Base-by-base conservation (phyloP, 2,329 filamentous ascomycete genomes). In the Trichoderma oligosporum region DNA sequence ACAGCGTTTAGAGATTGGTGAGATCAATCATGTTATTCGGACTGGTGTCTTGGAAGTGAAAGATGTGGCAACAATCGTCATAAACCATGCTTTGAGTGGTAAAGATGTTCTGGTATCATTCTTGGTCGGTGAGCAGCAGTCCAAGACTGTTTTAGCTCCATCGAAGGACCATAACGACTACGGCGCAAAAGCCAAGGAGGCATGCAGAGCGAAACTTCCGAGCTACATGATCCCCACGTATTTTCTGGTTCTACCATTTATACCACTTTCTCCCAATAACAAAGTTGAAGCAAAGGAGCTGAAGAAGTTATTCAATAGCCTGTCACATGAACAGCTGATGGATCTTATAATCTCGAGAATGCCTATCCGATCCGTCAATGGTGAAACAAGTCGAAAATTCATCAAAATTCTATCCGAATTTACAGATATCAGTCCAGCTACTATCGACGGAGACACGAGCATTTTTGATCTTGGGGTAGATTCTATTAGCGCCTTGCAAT, bases 211-310 rank as follows among this genome's bases (percentile, higher is more conserved):
- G 2, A 83, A 78, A 20, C 78, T 97, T 3, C 89, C 92, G 0
- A 82, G 80, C 0, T 97, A 97, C 69, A 97, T 97, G 92, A 82
- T 97, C 2, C 93, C 92, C 0, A 92, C 90, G 0, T 89, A 94
- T 66, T 84, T 95, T 58, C 75, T 96, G 22, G 82, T 81, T 3
- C 73, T 96, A 7, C 80, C 84, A 0, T 78, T 75, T 7, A 84
- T 97, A 54, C 92, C 92, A 0, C 76, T 97, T 0, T 95, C 90
- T 1, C 76, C 88, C 6, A 97, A 96, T 70, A 96, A 96, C 71
- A 97, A 97, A 68, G 87, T 88, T 0, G 91, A 97, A 65, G 78
- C 80, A 6, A 93, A 88, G 65, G 76, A 78, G 33, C 73, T 97
- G 2, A 86, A 82, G 57, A 71, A 73, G 0, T 71, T 95, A 1